Evolutionary conservation across 2,329 filamentous ascomycete species (phyloP).

Genomic region (Penicillium sp.): DNA sequence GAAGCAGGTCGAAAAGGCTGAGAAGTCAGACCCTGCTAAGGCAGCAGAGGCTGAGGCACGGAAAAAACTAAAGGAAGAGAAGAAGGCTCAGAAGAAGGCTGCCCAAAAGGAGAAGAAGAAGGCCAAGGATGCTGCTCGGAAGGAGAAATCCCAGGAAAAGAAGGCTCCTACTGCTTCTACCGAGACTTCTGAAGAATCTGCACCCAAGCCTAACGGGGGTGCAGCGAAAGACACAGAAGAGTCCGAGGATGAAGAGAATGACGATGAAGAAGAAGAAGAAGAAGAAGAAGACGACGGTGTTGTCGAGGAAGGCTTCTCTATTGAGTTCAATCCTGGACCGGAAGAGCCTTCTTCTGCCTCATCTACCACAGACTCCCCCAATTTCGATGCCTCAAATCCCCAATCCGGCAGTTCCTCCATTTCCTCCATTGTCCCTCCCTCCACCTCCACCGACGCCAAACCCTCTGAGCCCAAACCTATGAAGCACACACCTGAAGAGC

Average conservation of each 20-base stretch:
- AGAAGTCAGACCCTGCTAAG: conserved; percentile 23
- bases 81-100: conserved; percentile 48
- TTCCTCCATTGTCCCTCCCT: conserved; percentile 58
- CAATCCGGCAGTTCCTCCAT: conserved; percentile 61
- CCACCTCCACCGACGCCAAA: conserved; percentile 29
- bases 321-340: conserved; percentile 43
- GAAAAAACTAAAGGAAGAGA: conserved; percentile 40
- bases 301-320: conserved; percentile 49
- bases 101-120: conserved; percentile 50
- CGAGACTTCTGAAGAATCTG: conserved; percentile 22
- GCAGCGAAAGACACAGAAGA: conserved; percentile 20
- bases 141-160: conserved; percentile 32
- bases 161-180: conserved; percentile 18
- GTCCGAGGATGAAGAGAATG: conserved; percentile 25
- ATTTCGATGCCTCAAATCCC: conserved; percentile 51
- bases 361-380: conserved; percentile 55
- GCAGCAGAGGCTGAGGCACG: conserved; percentile 35
- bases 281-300: conserved; percentile 39
- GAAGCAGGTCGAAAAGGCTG: conserved; percentile 45
- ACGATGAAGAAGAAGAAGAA: conserved; percentile 27
- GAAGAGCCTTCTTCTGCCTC: conserved; percentile 43
- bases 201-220: conserved; percentile 18
- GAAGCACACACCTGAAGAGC: conserved; percentile 67
- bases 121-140: conserved; percentile 39
- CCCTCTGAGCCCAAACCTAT: conserved; percentile 54